Evolutionary conservation across 768 basidiomycete genomes (phyloP), one percentile per base, ranked within the genome.

Genomic region (Suillus subalutaceus): DNA sequence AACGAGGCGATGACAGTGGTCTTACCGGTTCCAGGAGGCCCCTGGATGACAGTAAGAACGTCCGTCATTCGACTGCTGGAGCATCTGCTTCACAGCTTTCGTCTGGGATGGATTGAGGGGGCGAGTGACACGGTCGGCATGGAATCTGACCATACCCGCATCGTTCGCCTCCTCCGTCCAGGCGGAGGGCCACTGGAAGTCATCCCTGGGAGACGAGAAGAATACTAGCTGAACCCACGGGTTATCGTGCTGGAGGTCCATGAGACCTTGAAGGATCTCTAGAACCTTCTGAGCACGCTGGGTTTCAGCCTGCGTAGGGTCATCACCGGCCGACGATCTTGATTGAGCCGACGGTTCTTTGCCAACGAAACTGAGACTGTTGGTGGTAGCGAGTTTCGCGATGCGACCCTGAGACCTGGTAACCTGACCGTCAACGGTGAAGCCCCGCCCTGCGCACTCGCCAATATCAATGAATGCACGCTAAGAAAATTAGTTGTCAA

Each of bases 11-110:
- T 91, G 2, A 91, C 90, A 52, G 88, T 87, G 0, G 90, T 91
- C 72, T 91, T 91, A 23, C 90, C 90, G 64, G 88, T 90, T 1
- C 89, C 89, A 67, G 89, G 88, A n/a, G 88, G 89, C 2, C 86
- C 87, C 43, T 79, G 79, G 46, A 64, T 76, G 43, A 65, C 65
- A 79, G 78, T 75, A 73, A 85, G 41, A n/a, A 70, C 83, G 71
- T 67, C 68, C 56, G 40, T 70, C 44, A 71, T 79, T 69, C 74
- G 74, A 71, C n/a, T 72, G 65, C n/a, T 76, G 69, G 30, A 84
- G 78, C 81, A 84, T 83, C 30, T 69, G 68, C 4, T 60, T 66
- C 16, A 82, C 68, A 26, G 83, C 82, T 6, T 66, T 66, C 10
- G 44, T 68, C 69, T 84, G 83, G 38, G 83, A 84, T 9, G 41